Conservation (phyloP, 2,329 filamentous ascomycete genomes). For the Coniochaeta pulveracea region DNA sequence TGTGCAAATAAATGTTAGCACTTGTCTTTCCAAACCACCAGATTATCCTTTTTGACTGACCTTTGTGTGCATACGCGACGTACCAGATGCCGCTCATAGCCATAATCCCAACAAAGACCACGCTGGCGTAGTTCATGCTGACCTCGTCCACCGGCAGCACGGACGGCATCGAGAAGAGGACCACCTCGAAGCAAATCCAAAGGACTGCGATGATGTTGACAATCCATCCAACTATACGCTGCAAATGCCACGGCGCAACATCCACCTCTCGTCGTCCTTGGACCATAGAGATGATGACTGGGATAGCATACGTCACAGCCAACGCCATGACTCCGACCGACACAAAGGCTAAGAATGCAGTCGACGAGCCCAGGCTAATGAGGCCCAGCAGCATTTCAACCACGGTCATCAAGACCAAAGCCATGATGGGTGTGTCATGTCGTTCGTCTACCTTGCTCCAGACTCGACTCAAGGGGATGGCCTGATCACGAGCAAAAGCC, state of each 20-base stretch:
- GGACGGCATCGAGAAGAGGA: constrained; percentile 43
- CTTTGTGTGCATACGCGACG: constrained; percentile 34
- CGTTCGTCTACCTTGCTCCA: constrained; percentile 40
- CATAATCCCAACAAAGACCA: constrained; percentile 43
- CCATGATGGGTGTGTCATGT: constrained; percentile 42
- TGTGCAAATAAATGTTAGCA: not conserved
- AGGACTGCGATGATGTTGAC: constrained; percentile 33
- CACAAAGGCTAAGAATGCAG: constrained; percentile 45
- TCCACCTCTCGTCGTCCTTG: constrained; percentile 33
- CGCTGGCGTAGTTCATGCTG: constrained; percentile 45
- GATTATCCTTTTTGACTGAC: constrained; percentile 21
- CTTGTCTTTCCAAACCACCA: too few species aligned
- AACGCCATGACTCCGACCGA: constrained; percentile 45
- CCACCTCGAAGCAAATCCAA: constrained; percentile 40
- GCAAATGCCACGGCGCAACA: constrained; percentile 35
- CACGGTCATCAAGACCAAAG: constrained; percentile 41
- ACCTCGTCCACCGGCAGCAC: constrained; percentile 31
- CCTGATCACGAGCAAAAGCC: constrained; percentile 50
- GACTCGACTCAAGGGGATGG: constrained; percentile 36
- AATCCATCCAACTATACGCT: constrained; percentile 24
- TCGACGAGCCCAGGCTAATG: constrained; percentile 45
- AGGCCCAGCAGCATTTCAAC: constrained; percentile 42
- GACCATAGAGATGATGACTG: constrained; percentile 37
- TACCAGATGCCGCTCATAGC: constrained; percentile 36
- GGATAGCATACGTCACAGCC: constrained; percentile 43